Base-by-base conservation (phyloP, 306 rosid genomes). In the Corylus avellana region DNA sequence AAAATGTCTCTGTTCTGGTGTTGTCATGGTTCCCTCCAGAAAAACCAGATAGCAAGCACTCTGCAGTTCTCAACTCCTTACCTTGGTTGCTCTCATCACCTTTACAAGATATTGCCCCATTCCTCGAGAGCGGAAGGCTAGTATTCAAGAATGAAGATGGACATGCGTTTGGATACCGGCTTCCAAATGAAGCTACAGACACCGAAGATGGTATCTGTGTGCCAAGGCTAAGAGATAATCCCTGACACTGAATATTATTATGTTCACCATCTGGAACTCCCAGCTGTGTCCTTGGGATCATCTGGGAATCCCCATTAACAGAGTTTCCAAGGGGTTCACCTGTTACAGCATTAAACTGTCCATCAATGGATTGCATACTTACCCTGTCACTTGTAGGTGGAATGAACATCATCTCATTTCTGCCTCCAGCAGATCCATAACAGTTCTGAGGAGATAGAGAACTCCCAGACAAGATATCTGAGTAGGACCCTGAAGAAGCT, bases 211-310 rank as follows among this genome's bases (percentile, higher is more conserved):
- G 90, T 78, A 88, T 85, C 17, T 89, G 82, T 49, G 97, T 84
- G 42, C 91, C 87, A 25, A 95, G 94, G 85, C 97, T 95, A 54
- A 95, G 97, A 75, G 98, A 91, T 57, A 95, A 85, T 50, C 95
- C 95, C 57, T 90, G 97, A 73, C 84, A 87, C 73, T 87, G 97
- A 25, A 82, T 82, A 85, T 83, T 82, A 85, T 83, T 90, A 32
- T 84, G 91, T 18, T 90, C 88, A 50, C 70, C 71, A 22, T 82
- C 81, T 13, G 81, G 76, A 61, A 81, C 71, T 72, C 88, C 90
- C 13, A 86, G 37, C 29, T 78, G 88, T 35, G 85, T 72, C 83
- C 88, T 75, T 59, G 77, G 12, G 54, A 50, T 13, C 20, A 46
- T 77, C 61, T 46, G 78, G 29, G 90, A 78, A 74, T 85, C 85